These are phyloP conservation scores for Leersia perrieri DNA, from an alignment of 176 grass and related monocot genomes.

Conservation along the genomic window DNA sequence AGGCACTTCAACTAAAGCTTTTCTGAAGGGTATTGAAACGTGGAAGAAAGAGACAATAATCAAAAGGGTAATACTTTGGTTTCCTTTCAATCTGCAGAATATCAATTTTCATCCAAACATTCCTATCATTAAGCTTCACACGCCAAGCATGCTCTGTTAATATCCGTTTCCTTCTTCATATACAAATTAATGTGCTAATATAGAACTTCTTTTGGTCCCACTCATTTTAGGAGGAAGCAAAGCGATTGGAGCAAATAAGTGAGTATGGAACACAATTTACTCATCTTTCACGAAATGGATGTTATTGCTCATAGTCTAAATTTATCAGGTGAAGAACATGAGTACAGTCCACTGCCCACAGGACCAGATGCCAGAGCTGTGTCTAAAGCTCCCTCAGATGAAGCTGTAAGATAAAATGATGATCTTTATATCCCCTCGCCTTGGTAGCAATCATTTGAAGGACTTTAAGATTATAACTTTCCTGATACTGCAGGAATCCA, in stretches of 20 bases:
- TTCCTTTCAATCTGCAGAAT: background rate
- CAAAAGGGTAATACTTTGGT: slow-evolving; percentile 36
- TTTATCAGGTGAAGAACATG: slow-evolving; percentile 44
- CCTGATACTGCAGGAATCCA: slow-evolving; percentile 33
- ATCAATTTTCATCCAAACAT: background rate
- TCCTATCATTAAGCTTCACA: background rate
- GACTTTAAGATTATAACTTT: background rate
- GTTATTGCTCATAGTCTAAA: background rate
- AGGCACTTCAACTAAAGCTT: slow-evolving; percentile 73
- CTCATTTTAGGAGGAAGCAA: slow-evolving; percentile 40
- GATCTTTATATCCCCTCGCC: background rate
- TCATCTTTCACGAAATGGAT: background rate
- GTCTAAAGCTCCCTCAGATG: background rate
- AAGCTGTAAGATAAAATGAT: background rate
- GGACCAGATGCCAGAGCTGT: background rate
- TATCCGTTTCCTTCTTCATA: background rate
- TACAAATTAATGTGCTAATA: background rate
- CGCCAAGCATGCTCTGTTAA: background rate
- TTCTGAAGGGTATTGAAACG: slow-evolving; percentile 58
- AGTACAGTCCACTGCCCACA: slow-evolving; percentile 40
- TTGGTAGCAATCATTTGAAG: background rate
- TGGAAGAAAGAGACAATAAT: slow-evolving; percentile 69
- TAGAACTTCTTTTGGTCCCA: background rate
- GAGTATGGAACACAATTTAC: slow-evolving; percentile 7
- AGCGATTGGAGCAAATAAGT: slow-evolving; percentile 28